Base-by-base conservation (phyloP, 1,284 basidiomycete species). In the Microbotryum violaceum region DNA sequence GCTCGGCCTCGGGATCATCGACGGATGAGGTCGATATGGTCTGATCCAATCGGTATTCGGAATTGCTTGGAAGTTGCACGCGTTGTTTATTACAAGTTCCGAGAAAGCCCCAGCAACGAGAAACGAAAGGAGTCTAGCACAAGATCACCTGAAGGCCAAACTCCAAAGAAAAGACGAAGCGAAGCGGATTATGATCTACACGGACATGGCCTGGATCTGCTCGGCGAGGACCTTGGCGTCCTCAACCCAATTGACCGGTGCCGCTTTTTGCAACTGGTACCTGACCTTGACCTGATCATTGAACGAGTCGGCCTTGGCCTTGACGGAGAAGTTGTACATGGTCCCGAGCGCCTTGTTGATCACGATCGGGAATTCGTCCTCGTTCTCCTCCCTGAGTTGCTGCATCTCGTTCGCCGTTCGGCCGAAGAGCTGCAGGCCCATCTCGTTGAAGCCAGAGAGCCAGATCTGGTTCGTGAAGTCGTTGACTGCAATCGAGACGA, bases 381-480 rank as follows among this genome's bases (percentile, higher is more conserved):
- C 87, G 71, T 88, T 81, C 16, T 81, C 79, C 16, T 87, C 83
- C 82, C 82, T 88, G 63, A 91, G 78, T 44, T 80, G 79, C 63
- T 87, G 77, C 37, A 97, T 77, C 49, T 94, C 86, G 72, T 91
- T 85, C 18, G 91, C 96, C 21, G 83, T 78, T 78, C 85, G 85
- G 42, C 84, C 88, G 67, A 98, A 85, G 16, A 97, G 76, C 23
- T 80, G 78, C 62, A 85, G 76, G 3, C 92, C 94, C 33, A 88
- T 84, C 18, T 98, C 96, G 75, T 98, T 97, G 80, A 98, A 98
- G 1, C 90, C 91, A 62, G 89, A 89, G 49, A 98, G 78, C 94
- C 94, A 99, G 29, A 86, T 82, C 74, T 92, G 88, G 23, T 85
- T 86, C 18, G 90, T 88, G 77, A 87, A 83, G 75, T 99, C 96